Base-by-base conservation (phyloP, 2,329 filamentous ascomycete species). In the Exophiala sp. region DNA sequence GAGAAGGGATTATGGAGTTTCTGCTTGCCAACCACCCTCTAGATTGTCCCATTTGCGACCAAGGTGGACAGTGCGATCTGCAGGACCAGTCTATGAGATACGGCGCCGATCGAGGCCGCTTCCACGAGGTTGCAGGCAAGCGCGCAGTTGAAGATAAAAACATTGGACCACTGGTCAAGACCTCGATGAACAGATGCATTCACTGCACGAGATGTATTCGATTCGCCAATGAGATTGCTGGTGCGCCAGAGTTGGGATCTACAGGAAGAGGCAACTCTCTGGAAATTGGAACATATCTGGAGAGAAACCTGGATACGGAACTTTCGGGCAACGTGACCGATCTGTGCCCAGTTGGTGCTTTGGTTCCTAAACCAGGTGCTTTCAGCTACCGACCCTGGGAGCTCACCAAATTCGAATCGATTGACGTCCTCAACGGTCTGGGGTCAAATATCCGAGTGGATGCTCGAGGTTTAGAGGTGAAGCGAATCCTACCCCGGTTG, bases 31-130 rank as follows among this genome's bases (percentile, higher is more conserved):
- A 97, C 71, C 90, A 97, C 69, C 90, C 90, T 42, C 80, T 96
- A 60, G 90, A 97, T 73, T 96, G 91, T 75, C 89, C 90, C 42
- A 88, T 98, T 68, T 98, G 93, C 76, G 93, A 98, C 72, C 93
- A 98, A 73, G 93, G 93, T 75, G 93, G 93, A 67, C 93, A 98
- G 72, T 98, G 93, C 72, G 93, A 98, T 77, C 82, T 98, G 55
- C 93, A 98, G 73, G 93, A 98, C 70, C 93, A 98, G 77, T 97
- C 91, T 48, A 97, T 98, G 91, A 82, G 93, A 71, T 98, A 98
- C 68, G 93, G 93, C 65, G 87, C 85, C 58, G 93, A 98, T 73
- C 82, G 93, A 67, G 93, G 93, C 56, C 86, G 93, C 63, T 98
- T 98, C 75, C 93, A 98, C 74, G 93, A 98, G 72, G 73, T 94